Evolutionary conservation across 2,329 filamentous ascomycete genomes (phyloP).

Genomic region (Penicillium corylophilum): DNA sequence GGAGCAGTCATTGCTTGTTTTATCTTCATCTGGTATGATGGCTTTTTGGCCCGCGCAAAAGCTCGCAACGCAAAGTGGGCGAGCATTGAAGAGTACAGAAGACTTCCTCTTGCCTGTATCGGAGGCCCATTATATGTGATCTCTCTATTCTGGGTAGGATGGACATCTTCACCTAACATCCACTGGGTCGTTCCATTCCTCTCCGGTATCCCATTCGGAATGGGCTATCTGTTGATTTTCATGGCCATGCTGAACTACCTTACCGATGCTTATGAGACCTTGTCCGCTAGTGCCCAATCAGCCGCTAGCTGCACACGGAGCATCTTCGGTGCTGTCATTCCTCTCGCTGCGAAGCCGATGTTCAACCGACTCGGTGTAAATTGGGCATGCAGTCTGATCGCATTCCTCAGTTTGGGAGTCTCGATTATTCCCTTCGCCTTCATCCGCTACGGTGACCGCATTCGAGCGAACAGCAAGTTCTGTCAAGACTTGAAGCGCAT

Average conservation of each 20-base stretch:
- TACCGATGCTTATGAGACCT: slow-evolving; percentile 67
- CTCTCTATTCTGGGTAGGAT: slow-evolving; percentile 54
- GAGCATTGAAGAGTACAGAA: slow-evolving; percentile 52
- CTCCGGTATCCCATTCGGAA: slow-evolving; percentile 62
- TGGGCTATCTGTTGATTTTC: slow-evolving; percentile 62
- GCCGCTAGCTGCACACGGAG: slow-evolving; percentile 54
- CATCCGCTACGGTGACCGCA: slow-evolving; percentile 41
- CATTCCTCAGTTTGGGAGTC: slow-evolving; percentile 40
- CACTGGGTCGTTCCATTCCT: slow-evolving; percentile 54
- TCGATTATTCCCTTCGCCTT: slow-evolving; percentile 44
- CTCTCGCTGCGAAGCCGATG: slow-evolving; percentile 51
- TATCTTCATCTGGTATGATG: slow-evolving; percentile 68
- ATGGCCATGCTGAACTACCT: slow-evolving; percentile 66
- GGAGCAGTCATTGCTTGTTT: slow-evolving; percentile 61
- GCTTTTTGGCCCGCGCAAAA: slow-evolving; percentile 56
- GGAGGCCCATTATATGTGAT: slow-evolving; percentile 61
- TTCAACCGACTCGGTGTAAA: slow-evolving; percentile 42
- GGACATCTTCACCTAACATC: slow-evolving; percentile 31
- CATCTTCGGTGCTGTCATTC: slow-evolving; percentile 57
- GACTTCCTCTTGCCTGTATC: slow-evolving; percentile 69
- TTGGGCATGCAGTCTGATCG: slow-evolving; percentile 46
- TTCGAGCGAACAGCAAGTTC: slow-evolving; percentile 43
- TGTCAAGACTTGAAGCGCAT: slow-evolving; percentile 41
- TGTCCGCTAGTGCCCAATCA: slow-evolving; percentile 58
- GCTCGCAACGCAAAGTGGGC: slow-evolving; percentile 27